A percentile compares a stretch with the other conserved stretches of the same genome.
Conservation (phyloP, 495 filamentous ascomycete species). For the Daldinia caldariorum region DNA sequence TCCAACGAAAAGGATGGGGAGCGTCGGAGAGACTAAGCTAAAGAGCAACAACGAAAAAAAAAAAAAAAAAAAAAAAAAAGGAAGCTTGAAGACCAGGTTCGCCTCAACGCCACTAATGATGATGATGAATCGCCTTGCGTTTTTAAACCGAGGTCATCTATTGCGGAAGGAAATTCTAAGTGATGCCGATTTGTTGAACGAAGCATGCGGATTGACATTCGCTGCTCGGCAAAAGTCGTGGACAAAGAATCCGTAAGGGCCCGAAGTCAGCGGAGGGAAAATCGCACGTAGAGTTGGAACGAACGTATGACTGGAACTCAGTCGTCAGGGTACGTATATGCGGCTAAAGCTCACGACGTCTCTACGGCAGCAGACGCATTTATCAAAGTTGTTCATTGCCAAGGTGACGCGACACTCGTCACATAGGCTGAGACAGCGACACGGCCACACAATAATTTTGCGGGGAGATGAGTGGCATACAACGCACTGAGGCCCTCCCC, state of each 20-base stretch:
- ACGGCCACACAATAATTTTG: constrained; percentile 95
- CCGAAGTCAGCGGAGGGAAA: no score
- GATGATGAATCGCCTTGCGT: not conserved
- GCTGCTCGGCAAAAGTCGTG: not conserved
- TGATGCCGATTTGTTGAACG: not conserved
- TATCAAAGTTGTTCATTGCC: constrained; percentile 96
- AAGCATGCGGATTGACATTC: not conserved
- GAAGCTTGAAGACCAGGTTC: not conserved
- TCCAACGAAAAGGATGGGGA: not conserved
- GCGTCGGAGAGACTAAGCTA: not conserved
- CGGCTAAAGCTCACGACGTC: constrained; percentile 87
- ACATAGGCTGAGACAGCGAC: constrained; percentile 90
- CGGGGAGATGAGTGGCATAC: constrained; percentile 89
- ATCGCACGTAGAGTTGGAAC: not conserved
- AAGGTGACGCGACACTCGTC: constrained; percentile 94
- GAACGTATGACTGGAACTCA: not conserved
- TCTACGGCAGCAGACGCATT: constrained; percentile 90
- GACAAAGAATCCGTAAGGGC: not conserved
- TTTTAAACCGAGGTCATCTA: not conserved
- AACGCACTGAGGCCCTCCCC: constrained; percentile 85
- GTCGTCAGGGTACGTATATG: constrained; percentile 84
- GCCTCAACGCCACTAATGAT: no score
- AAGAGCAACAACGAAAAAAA: not conserved
- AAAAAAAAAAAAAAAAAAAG: no score
- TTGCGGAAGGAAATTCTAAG: not conserved